Conservation (phyloP, 1,284 basidiomycete species). For the Melampsora americana region DNA sequence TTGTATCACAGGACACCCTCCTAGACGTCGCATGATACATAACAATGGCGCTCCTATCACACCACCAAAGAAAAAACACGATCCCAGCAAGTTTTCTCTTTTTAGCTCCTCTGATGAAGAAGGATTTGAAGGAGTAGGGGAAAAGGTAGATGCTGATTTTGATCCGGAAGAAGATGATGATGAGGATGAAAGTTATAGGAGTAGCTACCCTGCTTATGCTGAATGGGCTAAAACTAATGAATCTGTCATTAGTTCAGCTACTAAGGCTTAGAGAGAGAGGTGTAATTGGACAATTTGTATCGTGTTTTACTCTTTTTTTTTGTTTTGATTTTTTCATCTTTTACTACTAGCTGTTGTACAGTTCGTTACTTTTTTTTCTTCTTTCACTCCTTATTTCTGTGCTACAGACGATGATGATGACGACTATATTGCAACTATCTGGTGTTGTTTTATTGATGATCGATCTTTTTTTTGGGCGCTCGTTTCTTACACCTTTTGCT, state of each 20-base stretch:
- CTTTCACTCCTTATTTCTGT: no score
- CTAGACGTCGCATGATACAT: not conserved
- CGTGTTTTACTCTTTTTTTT: no score
- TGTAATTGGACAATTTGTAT: not conserved
- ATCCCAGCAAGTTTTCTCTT: constrained; percentile 16
- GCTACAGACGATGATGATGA: no score
- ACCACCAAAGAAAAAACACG: constrained; percentile 9
- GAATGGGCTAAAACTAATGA: constrained; percentile 21
- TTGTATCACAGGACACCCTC: not conserved
- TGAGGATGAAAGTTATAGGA: not conserved
- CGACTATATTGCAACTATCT: no score
- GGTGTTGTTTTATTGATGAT: no score
- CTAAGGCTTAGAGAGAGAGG: not conserved
- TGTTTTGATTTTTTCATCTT: no score
- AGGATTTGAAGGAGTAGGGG: not conserved
- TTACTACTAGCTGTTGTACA: no score
- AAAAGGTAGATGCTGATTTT: constrained; percentile 24
- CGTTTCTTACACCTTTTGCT: no score
- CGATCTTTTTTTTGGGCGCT: no score
- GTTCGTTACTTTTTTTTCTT: no score
- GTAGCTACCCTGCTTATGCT: constrained; percentile 13
- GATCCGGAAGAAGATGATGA: constrained; percentile 27
- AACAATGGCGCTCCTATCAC: no score
- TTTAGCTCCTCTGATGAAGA: constrained; percentile 31
- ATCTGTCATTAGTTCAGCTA: not conserved